Evolutionary conservation across 1,139 yeast genomes (phyloP), one percentile per base, ranked within the genome.

Genomic region (Geotrichum aggregatum): DNA sequence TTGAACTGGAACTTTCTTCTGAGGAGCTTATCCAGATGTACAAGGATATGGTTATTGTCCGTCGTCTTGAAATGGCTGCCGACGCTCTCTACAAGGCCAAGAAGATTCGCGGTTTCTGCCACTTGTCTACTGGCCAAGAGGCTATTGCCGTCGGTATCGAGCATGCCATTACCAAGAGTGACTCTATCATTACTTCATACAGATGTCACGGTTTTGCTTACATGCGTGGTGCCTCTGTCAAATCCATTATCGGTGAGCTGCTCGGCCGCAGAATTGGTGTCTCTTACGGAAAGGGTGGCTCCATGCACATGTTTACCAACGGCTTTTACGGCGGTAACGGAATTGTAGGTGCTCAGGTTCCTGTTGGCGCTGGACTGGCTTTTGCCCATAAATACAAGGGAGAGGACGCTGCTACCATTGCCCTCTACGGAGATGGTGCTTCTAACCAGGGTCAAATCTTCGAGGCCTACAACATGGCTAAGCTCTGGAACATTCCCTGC

Each of bases 311-410:
- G 92, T 92, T 85, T 71, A 87, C 95, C 52, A 83, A 84, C 47
- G 92, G 94, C 57, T 92, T 92, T 78, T 92, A 85, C 73, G 98
- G 98, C 70, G 98, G 98, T 75, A 92, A 92, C 75, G 98, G 98
- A 77, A 92, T 92, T 72, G 98, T 92, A 52, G 98, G 98, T 71
- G 98, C 98, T 52, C 98, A 92, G 76, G 98, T 92, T 55, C 96
- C 98, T 60, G 80, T 92, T 66, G 98, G 98, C 69, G 87, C 97
- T 54, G 98, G 98, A 63, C 78, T 92, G 61, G 95, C 97, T 11
- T 92, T 91, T 75, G 95, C 98, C 61, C 98, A 92, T 77, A 89
- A 89, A 76, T 92, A 94, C 78, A 80, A 81, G 70, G 83, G 82
- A 65, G 66, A 69, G 55, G 89, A 88, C 66, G 78, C 78, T 61